Conservation (phyloP, 1,139 yeast genomes). For the Saccharomyces hybrid region DNA sequence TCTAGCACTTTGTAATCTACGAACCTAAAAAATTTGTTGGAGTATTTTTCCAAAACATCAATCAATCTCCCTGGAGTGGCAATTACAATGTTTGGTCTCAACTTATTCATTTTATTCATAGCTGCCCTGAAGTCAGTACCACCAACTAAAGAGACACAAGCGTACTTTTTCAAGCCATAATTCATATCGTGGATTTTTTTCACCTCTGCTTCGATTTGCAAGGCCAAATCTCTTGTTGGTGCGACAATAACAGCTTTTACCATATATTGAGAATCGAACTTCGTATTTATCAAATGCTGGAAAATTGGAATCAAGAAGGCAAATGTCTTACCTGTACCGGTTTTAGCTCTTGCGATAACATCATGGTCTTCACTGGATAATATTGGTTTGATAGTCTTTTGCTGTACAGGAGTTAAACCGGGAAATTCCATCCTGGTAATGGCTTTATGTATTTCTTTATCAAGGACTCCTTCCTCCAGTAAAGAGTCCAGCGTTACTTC, state of each 20-base stretch:
- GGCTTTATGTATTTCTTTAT: slow-evolving; percentile 28
- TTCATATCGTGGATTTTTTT: slow-evolving; percentile 36
- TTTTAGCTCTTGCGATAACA: slow-evolving; percentile 80
- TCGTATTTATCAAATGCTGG: slow-evolving; percentile 42
- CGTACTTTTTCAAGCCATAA: slow-evolving; percentile 30
- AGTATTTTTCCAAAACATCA: slow-evolving; percentile 48
- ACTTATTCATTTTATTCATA: slow-evolving; percentile 28
- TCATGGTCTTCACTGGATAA: slow-evolving; percentile 48
- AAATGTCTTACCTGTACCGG: slow-evolving; percentile 93
- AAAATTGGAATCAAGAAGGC: slow-evolving; percentile 79
- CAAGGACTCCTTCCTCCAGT: slow-evolving; percentile 20
- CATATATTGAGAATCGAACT: slow-evolving; percentile 17
- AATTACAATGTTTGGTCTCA: slow-evolving; percentile 51
- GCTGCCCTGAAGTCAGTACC: slow-evolving; percentile 40
- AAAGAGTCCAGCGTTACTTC: slow-evolving; percentile 24
- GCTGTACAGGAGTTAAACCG: slow-evolving; percentile 72
- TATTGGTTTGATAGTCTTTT: slow-evolving; percentile 60
- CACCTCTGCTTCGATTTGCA: slow-evolving; percentile 68
- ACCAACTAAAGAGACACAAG: slow-evolving; percentile 42
- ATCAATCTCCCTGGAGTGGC: slow-evolving; percentile 87
- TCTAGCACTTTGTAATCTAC: slow-evolving; percentile 67
- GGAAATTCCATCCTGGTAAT: slow-evolving; percentile 38
- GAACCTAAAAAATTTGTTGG: slow-evolving; percentile 43
- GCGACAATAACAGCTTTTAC: slow-evolving; percentile 65
- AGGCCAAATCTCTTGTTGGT: slow-evolving; percentile 89